Conservation (phyloP, 2,329 filamentous ascomycete species). For the Fusarium anthophilum region DNA sequence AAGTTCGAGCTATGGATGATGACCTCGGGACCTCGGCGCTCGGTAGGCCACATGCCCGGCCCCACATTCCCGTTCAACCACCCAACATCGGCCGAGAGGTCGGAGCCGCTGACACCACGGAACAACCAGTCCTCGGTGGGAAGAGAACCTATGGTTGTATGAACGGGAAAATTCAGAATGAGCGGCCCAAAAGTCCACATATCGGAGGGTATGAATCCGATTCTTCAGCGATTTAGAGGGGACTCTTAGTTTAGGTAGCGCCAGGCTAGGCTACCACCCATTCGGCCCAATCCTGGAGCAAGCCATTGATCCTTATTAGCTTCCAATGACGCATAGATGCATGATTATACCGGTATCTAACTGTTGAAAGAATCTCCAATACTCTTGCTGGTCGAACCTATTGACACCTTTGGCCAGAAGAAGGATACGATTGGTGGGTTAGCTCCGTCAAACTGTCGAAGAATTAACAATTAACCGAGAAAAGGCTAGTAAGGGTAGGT, state of each 20-base stretch:
- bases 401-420: neutral
- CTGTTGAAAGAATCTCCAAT: neutral
- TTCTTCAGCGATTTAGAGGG: constrained; percentile 1
- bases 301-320: neutral
- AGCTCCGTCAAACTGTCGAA: neutral
- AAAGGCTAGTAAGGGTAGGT: neutral
- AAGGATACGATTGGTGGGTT: constrained; percentile 1
- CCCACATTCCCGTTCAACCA: constrained; percentile 14
- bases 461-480: neutral
- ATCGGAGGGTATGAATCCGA: neutral
- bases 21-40: constrained; percentile 34
- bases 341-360: neutral
- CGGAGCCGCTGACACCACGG: neutral
- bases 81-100: neutral
- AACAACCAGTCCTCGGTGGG: neutral
- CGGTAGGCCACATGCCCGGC: constrained; percentile 29
- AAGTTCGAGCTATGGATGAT: neutral
- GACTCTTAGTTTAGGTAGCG: neutral
- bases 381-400: neutral
- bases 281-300: constrained; percentile 5
- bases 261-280: neutral
- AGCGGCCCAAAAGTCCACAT: neutral
- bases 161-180: neutral
- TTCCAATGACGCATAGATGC: constrained; percentile 11
- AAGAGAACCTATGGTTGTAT: neutral